Evolutionary conservation across 2,329 filamentous ascomycete species (phyloP).

Genomic region (Stachybotrys chlorohalonatus): DNA sequence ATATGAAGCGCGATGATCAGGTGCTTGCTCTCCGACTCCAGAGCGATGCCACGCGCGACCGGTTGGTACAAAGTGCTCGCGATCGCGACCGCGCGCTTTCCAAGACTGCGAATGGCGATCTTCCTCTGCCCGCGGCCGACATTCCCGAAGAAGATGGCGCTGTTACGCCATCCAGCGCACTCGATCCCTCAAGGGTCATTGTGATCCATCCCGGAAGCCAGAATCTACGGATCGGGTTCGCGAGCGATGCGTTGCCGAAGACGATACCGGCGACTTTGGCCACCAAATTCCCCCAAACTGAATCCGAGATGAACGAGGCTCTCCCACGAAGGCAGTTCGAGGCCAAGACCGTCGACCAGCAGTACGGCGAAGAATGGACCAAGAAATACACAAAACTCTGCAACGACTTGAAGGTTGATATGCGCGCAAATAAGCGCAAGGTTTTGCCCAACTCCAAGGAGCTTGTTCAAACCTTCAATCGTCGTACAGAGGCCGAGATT

Average conservation of each 20-base stretch:
- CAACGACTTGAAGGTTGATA: conserved; percentile 77
- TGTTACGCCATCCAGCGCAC: conserved; percentile 46
- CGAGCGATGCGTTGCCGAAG: conserved; percentile 91
- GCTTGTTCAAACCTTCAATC: conserved; percentile 89
- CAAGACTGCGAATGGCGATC: conserved; percentile 59
- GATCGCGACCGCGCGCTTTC: conserved; percentile 81
- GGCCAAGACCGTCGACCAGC: conserved; percentile 58
- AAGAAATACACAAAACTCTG: conserved; percentile 75
- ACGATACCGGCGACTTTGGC: conserved; percentile 91
- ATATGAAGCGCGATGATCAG: conserved; percentile 97
- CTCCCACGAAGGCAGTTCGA: conserved; percentile 64
- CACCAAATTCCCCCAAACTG: conserved; percentile 65
- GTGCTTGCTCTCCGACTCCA: conserved; percentile 82
- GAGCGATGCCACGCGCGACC: conserved; percentile 75
- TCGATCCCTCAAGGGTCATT: conserved; percentile 81
- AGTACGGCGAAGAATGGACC: conserved; percentile 76
- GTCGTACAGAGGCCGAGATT: conserved; percentile 69
- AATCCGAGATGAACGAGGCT: conserved; percentile 73
- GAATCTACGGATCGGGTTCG: conserved; percentile 86
- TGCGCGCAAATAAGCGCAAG: conserved; percentile 89
- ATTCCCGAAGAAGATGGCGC: conserved; percentile 49
- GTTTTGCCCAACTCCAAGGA: conserved; percentile 97
- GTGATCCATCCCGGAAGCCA: conserved; percentile 94
- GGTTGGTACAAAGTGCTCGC: conserved; percentile 76
- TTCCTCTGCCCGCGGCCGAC: conserved; percentile 50